A percentile compares a stretch with the other conserved stretches of the same genome.
These are phyloP conservation scores for Colletotrichum sansevieriae DNA, from an alignment of 2,329 filamentous ascomycete species.

Conservation along the genomic window DNA sequence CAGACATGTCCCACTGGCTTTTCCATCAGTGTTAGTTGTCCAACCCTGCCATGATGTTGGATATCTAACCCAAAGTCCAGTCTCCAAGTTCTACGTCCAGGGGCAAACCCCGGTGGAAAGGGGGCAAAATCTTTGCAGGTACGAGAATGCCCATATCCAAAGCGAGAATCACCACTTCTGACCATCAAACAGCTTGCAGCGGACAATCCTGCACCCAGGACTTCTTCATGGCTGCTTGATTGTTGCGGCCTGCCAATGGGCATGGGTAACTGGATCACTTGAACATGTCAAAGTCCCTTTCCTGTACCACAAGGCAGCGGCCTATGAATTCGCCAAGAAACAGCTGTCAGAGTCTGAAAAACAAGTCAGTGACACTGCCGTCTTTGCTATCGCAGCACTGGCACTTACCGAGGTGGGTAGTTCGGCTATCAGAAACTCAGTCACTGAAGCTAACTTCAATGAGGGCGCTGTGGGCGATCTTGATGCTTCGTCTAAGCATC, in stretches of 20 bases:
- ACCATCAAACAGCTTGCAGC: constrained; percentile 52
- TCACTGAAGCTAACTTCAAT: background rate
- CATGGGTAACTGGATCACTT: constrained; percentile 60
- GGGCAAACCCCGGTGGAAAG: constrained; percentile 56
- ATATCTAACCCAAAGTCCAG: constrained; percentile 45
- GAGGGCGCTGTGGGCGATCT: constrained; percentile 59
- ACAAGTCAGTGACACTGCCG: constrained; percentile 56
- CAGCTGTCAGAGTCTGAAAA: constrained; percentile 55
- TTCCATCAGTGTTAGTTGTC: constrained; percentile 52
- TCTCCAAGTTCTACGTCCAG: constrained; percentile 57
- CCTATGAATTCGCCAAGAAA: constrained; percentile 60
- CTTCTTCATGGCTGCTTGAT: constrained; percentile 61
- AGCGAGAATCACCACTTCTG: constrained; percentile 24
- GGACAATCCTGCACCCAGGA: constrained; percentile 58
- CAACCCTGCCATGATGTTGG: background rate
- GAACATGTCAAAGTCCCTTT: constrained; percentile 60
- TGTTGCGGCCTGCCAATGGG: constrained; percentile 60
- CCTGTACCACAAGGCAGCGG: constrained; percentile 61
- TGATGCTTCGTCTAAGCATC: constrained; percentile 58
- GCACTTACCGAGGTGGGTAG: constrained; percentile 57
- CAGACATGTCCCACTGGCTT: constrained; percentile 51
- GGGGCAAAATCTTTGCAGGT: constrained; percentile 51
- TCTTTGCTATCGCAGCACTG: constrained; percentile 59
- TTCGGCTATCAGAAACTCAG: background rate
- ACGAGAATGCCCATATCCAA: constrained; percentile 32